Base-by-base conservation (phyloP, 345 rosid species). In the Lepidium sativum region DNA sequence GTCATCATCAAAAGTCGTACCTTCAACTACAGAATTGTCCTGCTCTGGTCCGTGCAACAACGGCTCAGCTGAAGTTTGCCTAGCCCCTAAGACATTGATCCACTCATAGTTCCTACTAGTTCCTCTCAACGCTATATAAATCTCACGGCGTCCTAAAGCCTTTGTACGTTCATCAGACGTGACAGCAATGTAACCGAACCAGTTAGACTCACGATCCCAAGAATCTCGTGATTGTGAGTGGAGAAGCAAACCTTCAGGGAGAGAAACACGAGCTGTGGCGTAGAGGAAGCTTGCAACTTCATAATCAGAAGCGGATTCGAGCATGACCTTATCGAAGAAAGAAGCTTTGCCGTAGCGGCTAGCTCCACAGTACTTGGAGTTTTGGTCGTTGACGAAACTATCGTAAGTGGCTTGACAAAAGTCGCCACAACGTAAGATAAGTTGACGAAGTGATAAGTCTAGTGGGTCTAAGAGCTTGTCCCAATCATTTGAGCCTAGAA, bases 161-260 rank as follows among this genome's bases (percentile, higher is more conserved):
- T 60, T 55, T 6, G 77, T 64, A 3, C 48, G 65, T 42, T 84
- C 89, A 23, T 92, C 92, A 13, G 87, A 69, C 41, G 89, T 82
- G 3, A 86, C 85, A 14, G 91, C 88, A 48, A 89, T 80, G 81
- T 84, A 92, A 50, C 96, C 96, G 31, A 92, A 84, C 98, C 98
- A 92, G 79, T 92, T 92, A 13, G 96, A 85, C 65, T 92, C 98
- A n/a, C 92, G 86, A 78, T 92, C 98, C 91, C 98, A 87, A 5
- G 88, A 75, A 31, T 89, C 96, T 3, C 92, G 77, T 4, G 96
- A 84, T 35, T 37, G 73, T 5, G 96, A 84, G 53, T 56, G 91
- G 70, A 89, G 85, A 45, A 92, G 67, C 73, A 92, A 79, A 35
- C 84, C 84, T 73, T 84, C 77, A 0, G 83, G 80, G 41, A 76